Conservation (phyloP, 352 stramenopile genomes). For the Globisporangium yorkense region DNA sequence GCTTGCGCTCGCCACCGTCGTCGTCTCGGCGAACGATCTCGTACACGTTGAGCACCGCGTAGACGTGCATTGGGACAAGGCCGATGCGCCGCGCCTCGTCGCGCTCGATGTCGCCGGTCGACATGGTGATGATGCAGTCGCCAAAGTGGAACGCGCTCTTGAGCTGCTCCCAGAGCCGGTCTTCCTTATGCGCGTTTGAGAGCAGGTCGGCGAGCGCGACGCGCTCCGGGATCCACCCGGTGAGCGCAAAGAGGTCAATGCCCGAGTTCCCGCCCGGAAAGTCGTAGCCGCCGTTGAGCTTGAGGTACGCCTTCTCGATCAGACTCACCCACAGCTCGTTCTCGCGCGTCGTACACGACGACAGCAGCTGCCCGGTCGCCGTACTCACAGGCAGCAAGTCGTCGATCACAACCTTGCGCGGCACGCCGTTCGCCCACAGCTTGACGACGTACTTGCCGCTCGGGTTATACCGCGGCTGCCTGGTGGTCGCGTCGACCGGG, state of each 20-base stretch:
- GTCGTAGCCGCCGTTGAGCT: slow-evolving; percentile 96
- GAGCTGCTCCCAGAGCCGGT: slow-evolving; percentile 87
- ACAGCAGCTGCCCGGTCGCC: slow-evolving; percentile 62
- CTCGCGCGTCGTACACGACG: slow-evolving; percentile 70
- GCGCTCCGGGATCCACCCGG: slow-evolving; percentile 97
- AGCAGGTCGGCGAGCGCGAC: slow-evolving; percentile 59
- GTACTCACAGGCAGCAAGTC: slow-evolving; percentile 90
- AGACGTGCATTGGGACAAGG: slow-evolving; percentile 95
- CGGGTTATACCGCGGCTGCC: slow-evolving; percentile 83
- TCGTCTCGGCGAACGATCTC: slow-evolving; percentile 41
- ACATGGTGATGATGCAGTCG: slow-evolving; percentile 97
- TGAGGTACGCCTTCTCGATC: slow-evolving; percentile 99
- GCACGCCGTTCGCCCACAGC: slow-evolving; percentile 94
- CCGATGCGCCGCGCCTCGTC: slow-evolving; percentile 82
- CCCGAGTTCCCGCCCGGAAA: slow-evolving; percentile 96
- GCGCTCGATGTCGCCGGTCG: slow-evolving; percentile 80
- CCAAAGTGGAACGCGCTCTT: slow-evolving; percentile 92
- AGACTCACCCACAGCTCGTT: slow-evolving; percentile 92
- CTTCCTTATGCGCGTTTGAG: slow-evolving; percentile 19
- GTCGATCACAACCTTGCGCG: slow-evolving; percentile 93
- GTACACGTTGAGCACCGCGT: slow-evolving; percentile 93
- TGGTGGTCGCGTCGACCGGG: slow-evolving; percentile 77
- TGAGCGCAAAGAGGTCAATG: slow-evolving; percentile 98
- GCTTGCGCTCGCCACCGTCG: slow-evolving; percentile 23
- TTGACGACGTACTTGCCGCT: slow-evolving; percentile 96